Percentiles rank a stretch among this genome's conserved stretches.
Conservation (phyloP, 2,329 filamentous ascomycete genomes). For the Lachnellula subtilissima region DNA sequence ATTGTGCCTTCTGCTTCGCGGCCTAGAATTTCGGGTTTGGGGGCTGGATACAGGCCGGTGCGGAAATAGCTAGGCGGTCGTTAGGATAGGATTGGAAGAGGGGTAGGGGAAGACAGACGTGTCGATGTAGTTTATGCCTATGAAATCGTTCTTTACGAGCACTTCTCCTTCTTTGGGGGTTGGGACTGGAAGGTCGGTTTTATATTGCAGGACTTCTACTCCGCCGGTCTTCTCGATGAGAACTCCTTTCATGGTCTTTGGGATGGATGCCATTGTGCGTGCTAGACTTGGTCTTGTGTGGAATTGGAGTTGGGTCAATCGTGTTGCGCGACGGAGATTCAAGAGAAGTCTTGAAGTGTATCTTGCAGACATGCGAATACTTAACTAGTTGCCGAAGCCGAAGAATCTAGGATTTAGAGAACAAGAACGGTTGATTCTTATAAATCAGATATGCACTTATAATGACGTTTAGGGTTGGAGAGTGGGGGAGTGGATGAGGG, state of each 20-base stretch:
- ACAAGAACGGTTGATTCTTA: too few relatives aligned
- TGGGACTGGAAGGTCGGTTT: constrained; percentile 67
- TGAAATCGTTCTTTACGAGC: constrained; percentile 73
- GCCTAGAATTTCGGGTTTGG: constrained; percentile 71
- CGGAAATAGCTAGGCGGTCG: constrained; percentile 65
- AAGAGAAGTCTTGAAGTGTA: constrained; percentile 1
- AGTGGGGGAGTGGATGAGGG: too few relatives aligned
- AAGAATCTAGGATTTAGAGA: too few relatives aligned
- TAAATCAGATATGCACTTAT: too few relatives aligned
- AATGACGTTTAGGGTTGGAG: too few relatives aligned
- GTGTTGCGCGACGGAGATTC: background rate
- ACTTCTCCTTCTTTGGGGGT: constrained; percentile 63
- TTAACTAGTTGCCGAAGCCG: background rate
- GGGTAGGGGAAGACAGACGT: constrained; percentile 43
- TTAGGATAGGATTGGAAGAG: background rate
- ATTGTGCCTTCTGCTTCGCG: constrained; percentile 74
- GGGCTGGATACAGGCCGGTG: constrained; percentile 72
- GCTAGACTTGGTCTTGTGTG: background rate
- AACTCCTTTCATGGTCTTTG: constrained; percentile 54
- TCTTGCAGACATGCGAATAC: background rate
- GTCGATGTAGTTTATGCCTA: constrained; percentile 87
- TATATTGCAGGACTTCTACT: constrained; percentile 66
- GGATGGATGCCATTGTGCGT: constrained; percentile 12
- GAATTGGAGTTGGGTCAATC: background rate
- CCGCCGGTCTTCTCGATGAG: constrained; percentile 67